Conservation (phyloP, 305 asterid species). For the Coffea humblotiana region DNA sequence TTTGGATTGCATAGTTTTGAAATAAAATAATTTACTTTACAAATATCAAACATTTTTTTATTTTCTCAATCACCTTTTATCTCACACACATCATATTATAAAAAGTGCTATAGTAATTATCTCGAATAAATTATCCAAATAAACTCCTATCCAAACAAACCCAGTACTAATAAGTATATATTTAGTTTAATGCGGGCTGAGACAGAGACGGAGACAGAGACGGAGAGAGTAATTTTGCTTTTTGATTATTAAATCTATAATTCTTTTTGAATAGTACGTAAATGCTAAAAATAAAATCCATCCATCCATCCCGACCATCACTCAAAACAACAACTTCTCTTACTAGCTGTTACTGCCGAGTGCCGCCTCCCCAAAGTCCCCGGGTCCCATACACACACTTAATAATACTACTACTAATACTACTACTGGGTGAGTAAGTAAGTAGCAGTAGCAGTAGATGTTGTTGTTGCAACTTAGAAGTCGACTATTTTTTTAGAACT, state of each 20-base stretch:
- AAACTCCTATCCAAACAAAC: too few species aligned
- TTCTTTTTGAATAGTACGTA: constrained; percentile 1
- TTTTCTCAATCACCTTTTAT: too few species aligned
- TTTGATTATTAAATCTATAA: background rate
- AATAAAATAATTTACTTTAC: too few species aligned
- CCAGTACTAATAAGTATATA: too few species aligned
- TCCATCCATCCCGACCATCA: constrained; percentile 21
- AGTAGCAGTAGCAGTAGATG: too few species aligned
- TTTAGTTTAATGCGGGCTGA: background rate
- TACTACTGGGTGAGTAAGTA: too few species aligned
- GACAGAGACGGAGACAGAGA: background rate
- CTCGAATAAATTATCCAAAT: too few species aligned
- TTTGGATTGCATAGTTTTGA: too few species aligned
- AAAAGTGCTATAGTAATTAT: too few species aligned
- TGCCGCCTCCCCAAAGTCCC: background rate
- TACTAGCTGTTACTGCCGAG: background rate
- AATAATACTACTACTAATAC: too few species aligned
- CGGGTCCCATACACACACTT: background rate
- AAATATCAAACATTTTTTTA: too few species aligned
- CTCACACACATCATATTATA: too few species aligned
- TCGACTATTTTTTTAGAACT: background rate
- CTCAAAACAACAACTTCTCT: constrained; percentile 9
- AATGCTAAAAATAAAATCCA: background rate
- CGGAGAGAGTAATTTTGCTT: background rate
- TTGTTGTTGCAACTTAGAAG: background rate